Evolutionary conservation across 2,329 filamentous ascomycete species (phyloP).

Genomic region (Xylaria arbuscula): DNA sequence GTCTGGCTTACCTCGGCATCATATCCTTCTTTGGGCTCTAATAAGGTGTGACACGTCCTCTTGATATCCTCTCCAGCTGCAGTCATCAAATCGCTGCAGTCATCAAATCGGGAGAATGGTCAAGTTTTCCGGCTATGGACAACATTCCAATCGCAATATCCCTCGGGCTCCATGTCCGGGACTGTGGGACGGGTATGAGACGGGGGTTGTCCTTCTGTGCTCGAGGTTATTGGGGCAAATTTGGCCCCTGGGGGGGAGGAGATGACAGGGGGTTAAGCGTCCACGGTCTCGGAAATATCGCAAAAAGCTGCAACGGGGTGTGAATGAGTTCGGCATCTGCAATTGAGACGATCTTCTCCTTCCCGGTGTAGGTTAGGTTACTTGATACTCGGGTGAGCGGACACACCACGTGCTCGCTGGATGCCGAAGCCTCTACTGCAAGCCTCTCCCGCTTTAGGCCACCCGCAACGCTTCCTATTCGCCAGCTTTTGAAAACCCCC

Average conservation of each 20-base stretch:
- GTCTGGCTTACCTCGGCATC: neutral
- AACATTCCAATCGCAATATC: slow-evolving; percentile 1
- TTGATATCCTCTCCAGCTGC: neutral
- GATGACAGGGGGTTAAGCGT: neutral
- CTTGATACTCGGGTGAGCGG: neutral
- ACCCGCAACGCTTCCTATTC: neutral
- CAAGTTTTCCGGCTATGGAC: neutral
- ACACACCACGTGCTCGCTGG: slow-evolving; percentile 1
- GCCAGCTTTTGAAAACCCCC: slow-evolving; percentile 4
- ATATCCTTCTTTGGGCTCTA: neutral
- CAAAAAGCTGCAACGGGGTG: neutral
- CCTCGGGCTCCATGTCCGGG: neutral
- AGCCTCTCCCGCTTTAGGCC: neutral
- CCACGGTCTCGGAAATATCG: neutral
- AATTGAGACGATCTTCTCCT: neutral
- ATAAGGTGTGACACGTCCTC: neutral
- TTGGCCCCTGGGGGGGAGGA: neutral
- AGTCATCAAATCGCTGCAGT: slow-evolving; percentile 3
- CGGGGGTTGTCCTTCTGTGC: neutral
- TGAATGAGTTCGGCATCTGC: neutral
- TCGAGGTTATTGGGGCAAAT: neutral
- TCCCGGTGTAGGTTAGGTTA: neutral
- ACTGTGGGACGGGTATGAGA: neutral
- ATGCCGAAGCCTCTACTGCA: slow-evolving; percentile 9
- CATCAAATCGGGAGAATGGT: slow-evolving; percentile 7